Evolutionary conservation across 345 rosid species (phyloP), one percentile per base, ranked within the genome.

Genomic region (Eucalyptus regnans): DNA sequence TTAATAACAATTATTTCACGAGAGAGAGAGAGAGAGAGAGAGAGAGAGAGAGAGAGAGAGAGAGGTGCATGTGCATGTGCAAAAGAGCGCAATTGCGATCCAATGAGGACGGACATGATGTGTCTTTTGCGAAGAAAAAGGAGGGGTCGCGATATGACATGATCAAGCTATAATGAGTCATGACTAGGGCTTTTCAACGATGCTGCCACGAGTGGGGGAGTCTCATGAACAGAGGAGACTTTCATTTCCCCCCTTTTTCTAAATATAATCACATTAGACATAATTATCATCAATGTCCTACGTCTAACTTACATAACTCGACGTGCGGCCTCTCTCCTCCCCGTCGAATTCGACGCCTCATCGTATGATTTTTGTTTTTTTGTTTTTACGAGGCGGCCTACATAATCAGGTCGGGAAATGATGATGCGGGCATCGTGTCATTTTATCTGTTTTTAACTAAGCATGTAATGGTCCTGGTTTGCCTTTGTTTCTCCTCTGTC

Each of bases 31-130:
- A 56, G 27, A 52, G 58, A 52, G 58, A 52, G 58, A 52, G 58
- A 48, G 64, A 62, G 71, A 62, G 33, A 62, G n/a, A n/a, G 41
- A 64, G 76, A 64, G 10, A 64, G 20, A 64, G 33, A 64, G 37
- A 64, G 71, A 62, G 17, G 9, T 27, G 68, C 8, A 37, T 8
- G 8, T 18, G 46, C 46, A 37, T 71, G 46, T 37, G 83, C 83
- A 37, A 76, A 76, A 37, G 48, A 10, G 48, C 46, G 46, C 76
- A 25, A 81, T 16, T 71, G 89, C 85, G 5, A 87, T 88, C 86
- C 85, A 68, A 88, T 88, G 23, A 50, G 89, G 62, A 71, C 43
- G 89, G 89, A 88, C 54, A 16, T 33, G 86, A 71, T 88, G 56
- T 31, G 60, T 37, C n/a, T 5, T 37, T 56, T 41, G 50, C 33